These are phyloP conservation scores for Yueomyces sp. DNA, from an alignment of 1,139 yeast species.

Conservation along the genomic window DNA sequence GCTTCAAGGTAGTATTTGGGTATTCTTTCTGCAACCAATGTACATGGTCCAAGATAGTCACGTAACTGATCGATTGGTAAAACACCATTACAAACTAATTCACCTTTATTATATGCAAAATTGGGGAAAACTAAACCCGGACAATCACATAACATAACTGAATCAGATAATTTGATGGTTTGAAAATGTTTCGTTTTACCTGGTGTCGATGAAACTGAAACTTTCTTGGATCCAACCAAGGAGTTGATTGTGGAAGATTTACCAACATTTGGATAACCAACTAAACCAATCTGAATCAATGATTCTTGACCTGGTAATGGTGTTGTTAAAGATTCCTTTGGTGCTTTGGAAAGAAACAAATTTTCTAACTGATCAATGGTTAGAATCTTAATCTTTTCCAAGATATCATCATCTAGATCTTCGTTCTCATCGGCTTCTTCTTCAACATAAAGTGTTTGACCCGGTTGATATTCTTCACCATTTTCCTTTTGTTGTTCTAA, in stretches of 20 bases:
- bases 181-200: conserved; percentile 99
- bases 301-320: conserved; percentile 46
- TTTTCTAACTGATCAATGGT: conserved; percentile 77
- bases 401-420: conserved; percentile 24
- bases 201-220: conserved; percentile 94
- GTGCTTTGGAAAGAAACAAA: conserved; percentile 69
- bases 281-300: conserved; percentile 80
- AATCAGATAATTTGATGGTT: conserved; percentile 75
- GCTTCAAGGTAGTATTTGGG: conserved; percentile 88
- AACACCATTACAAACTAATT: conserved; percentile 94
- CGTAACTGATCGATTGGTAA: conserved; percentile 94
- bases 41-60: conserved; percentile 85
- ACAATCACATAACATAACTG: conserved; percentile 89
- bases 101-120: conserved; percentile 93
- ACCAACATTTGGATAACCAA: conserved; percentile 96
- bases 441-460: conserved; percentile 23
- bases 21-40: conserved; percentile 74
- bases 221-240: conserved; percentile 88
- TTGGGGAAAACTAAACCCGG: conserved; percentile 99
- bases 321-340: conserved; percentile 40
- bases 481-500: conserved; percentile 44
- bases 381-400: conserved; percentile 53
- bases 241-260: conserved; percentile 95
- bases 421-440: conserved; percentile 25
- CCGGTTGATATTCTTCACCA: conserved; percentile 16